phyloP scores from a whole-genome alignment of 371 early-diverging fungal species.

The Rhizopus arrhizus region DNA sequence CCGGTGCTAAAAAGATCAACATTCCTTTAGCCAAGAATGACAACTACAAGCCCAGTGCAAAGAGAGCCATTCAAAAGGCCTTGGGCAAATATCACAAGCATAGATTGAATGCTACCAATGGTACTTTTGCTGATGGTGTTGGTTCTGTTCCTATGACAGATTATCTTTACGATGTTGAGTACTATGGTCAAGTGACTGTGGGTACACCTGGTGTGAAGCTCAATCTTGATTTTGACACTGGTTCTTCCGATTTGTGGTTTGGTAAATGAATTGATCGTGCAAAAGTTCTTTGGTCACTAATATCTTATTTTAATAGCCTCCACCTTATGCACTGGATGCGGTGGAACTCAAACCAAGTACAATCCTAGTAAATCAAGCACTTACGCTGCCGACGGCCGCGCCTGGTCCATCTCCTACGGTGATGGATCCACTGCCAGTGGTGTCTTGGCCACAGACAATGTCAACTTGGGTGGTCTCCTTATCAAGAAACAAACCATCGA shows the following conservation, averaged over 20 bases:
- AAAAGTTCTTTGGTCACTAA: not conserved
- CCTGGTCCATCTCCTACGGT: conserved; percentile 56
- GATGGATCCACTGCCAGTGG: conserved; percentile 50
- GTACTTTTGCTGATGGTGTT: conserved; percentile 1
- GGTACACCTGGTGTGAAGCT: conserved; percentile 83
- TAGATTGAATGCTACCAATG: not conserved
- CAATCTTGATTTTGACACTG: conserved; percentile 86
- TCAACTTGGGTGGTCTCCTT: conserved; percentile 33
- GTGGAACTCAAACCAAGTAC: conserved; percentile 40
- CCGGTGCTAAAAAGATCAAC: conserved; percentile 14
- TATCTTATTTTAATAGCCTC: conserved; percentile 22
- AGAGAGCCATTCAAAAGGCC: conserved; percentile 18
- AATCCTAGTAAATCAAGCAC: conserved; percentile 49
- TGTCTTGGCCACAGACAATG: conserved; percentile 29
- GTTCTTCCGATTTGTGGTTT: conserved; percentile 61
- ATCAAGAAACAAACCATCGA: conserved; percentile 32
- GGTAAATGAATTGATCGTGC: conserved; percentile 10
- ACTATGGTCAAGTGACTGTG: conserved; percentile 78
- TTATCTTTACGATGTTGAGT: conserved; percentile 41
- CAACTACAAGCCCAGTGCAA: conserved; percentile 25
- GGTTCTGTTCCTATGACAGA: conserved; percentile 26
- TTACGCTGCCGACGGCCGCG: conserved; percentile 41
- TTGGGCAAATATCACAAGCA: conserved; percentile 20
- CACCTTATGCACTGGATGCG: conserved; percentile 40
- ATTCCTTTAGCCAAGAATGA: conserved; percentile 25